Evolutionary conservation across 306 rosid genomes (phyloP), one percentile per base, ranked within the genome.

Genomic region (Corylus heterophylla): DNA sequence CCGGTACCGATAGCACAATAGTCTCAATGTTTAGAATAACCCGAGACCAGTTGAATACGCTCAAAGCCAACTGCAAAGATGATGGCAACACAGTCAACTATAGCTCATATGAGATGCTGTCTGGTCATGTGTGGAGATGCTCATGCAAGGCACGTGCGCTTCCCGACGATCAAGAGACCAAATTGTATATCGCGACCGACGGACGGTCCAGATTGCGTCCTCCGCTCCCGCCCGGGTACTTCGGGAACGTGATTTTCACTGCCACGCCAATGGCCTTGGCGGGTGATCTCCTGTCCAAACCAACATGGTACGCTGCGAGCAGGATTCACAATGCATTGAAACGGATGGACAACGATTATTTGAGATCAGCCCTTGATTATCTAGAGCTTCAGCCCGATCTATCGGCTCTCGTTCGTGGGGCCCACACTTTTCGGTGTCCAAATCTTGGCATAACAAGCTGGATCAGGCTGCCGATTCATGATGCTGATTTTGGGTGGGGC

Each of bases 401-500:
- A 1, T 89, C 94, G 2, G 97, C 92, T 0, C 92, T 92, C 13
- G 95, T 89, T 51, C 95, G 98, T 0, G 98, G 97, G 0, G 92
- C 96, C 0, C 97, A 95, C 49, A 89, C 92, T 47, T 95, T 95
- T 45, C 86, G 89, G 81, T 92, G 98, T 52, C 98, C 98, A 1
- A 95, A 95, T 75, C 97, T 95, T 10, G 98, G 97, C 12, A 95
- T 95, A 73, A 92, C 97, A n/a, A 92, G 97, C 47, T 95, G 98
- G 98, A 86, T 79, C 11, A 88, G 98, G 80, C 89, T 95, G 75
- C 98, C 98, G 0, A 89, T 95, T 27, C 90, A 95, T 45, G 97
- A 95, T 73, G 98, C 98, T 76, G 96, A 95, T 62, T 95, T 95
- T 49, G 98, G 98, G 61, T 95, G 98, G 97, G 98, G 98, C 22